Evolutionary conservation across 116 monocot genomes (phyloP), one percentile per base, ranked within the genome.

Genomic region (Zostera marina): DNA sequence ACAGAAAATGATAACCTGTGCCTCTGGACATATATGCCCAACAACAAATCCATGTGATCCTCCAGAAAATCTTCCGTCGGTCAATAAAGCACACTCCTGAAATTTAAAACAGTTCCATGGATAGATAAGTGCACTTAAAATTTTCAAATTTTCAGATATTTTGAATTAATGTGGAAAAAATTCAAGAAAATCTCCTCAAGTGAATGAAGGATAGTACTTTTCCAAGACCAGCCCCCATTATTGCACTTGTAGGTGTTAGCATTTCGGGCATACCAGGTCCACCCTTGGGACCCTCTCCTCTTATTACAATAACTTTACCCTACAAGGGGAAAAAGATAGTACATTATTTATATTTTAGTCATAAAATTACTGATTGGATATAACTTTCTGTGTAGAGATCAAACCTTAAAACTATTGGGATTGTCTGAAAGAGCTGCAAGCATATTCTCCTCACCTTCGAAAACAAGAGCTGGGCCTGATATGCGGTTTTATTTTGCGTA

Each of bases 241-340:
- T 98, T 60, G 90, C 90, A 75, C 90, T 98, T 46, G 98, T 90
- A 53, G 98, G 98, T 43, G 90, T 89, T 47, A 98, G 71, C 98
- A 98, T 98, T 73, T 98, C 90, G 64, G 90, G 83, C 98, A 98
- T 98, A 59, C 98, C 90, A 44, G 85, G 90, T 42, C 98, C 90
- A 55, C 98, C 91, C 58, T 90, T 90, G 3, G 96, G 96, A 24
- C 96, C 96, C 63, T 89, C 90, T 42, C 90, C 90, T 85, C 90
- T 78, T 51, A 90, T 98, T 42, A 98, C 83, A 9, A 98, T 81
- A 41, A 90, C 91, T 69, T 86, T 90, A 0, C 86, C 91, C 96
- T 98, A 41, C 7, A 22, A 22, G 6, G 42, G 15, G 42, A 11
- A 24, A 13, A 54, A 54, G 8, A 54, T 38, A 22, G 4, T 2